Base-by-base conservation (phyloP, 1,284 basidiomycete genomes). In the Rhodofomes roseus region DNA sequence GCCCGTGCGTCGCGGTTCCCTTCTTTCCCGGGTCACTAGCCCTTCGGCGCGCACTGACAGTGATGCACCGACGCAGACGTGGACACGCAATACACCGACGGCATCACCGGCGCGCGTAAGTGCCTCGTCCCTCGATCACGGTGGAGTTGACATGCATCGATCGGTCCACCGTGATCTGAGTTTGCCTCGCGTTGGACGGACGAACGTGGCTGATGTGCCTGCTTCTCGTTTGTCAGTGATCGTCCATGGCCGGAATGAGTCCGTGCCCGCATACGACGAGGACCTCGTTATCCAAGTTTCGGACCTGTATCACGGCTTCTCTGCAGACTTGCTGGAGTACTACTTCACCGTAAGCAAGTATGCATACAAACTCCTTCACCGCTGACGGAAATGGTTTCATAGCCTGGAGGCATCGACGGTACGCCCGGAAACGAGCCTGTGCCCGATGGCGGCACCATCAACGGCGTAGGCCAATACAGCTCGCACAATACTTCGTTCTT, bases 31-130 rank as follows among this genome's bases (percentile, higher is more conserved):
- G 44, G 11, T 40, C 4, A n/a, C n/a, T n/a, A n/a, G n/a, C n/a
- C n/a, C n/a, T n/a, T n/a, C n/a, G 22, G 46, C 25, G 44, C 22
- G 8, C 14, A 36, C 20, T 43, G 27, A 25, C 25, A 29, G 20
- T 29, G 7, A 36, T 20, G 55, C 36, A 29, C 36, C 40, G 27
- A 20, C 29, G 59, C 56, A 76, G 74, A 66, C 53, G 69, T 68
- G 9, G 60, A 58, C 34, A 74, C 71, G 18, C 73, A 78, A 59
- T 79, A 79, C 69, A 76, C 76, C 1, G 81, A 82, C 63, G 81
- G 81, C 1, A 66, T 81, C 20, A 71, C 69, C n/a, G 81, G 79
- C 23, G 74, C 76, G 18, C 50, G 65, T 66, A 27, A 60, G 63
- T 52, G 34, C 16, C 51, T n/a, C 25, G 2, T 27, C 6, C 22